phyloP scores from a whole-genome alignment of 1,139 yeast genomes.

The Pichia sp. region DNA sequence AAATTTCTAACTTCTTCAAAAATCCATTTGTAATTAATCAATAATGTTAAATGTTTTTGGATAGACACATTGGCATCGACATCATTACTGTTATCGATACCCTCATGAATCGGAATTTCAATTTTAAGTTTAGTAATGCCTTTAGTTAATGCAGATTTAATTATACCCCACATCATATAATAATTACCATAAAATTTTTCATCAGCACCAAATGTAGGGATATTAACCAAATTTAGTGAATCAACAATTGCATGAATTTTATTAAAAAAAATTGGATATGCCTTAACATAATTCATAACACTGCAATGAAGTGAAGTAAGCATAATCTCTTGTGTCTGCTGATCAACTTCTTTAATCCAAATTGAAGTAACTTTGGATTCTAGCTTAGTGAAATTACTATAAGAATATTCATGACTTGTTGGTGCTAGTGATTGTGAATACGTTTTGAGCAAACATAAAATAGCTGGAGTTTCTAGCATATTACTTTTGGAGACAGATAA shows the following conservation, averaged over 20 bases:
- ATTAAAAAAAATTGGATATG: slow-evolving; percentile 40
- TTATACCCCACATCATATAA: slow-evolving; percentile 22
- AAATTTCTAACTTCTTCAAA: slow-evolving; percentile 24
- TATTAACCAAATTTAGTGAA: slow-evolving; percentile 20
- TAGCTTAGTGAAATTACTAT: slow-evolving; percentile 46
- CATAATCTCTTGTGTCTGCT: slow-evolving; percentile 48
- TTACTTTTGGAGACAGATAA: slow-evolving; percentile 32
- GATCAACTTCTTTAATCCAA: slow-evolving; percentile 57
- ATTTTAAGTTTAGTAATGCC: slow-evolving; percentile 18
- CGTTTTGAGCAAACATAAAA: slow-evolving; percentile 37
- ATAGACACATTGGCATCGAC: slow-evolving; percentile 11
- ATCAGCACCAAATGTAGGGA: slow-evolving; percentile 15
- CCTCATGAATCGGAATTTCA: slow-evolving; percentile 7
- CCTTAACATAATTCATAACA: slow-evolving; percentile 38
- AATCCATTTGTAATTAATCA: slow-evolving; percentile 29
- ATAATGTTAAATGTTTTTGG: slow-evolving; percentile 20
- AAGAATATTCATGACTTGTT: slow-evolving; percentile 63
- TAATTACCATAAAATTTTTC: slow-evolving; percentile 18
- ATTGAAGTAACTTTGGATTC: slow-evolving; percentile 44
- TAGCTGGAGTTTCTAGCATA: slow-evolving; percentile 37
- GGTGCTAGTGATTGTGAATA: slow-evolving; percentile 35
- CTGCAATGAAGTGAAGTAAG: slow-evolving; percentile 31
- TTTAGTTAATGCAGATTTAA: slow-evolving; percentile 13
- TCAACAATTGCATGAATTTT: slow-evolving; percentile 30
- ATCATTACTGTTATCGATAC: slow-evolving; percentile 5